A percentile compares a stretch with the other conserved stretches of the same genome.
phyloP scores from a whole-genome alignment of 2,329 filamentous ascomycete species.

The Magnaporthiopsis poae region DNA sequence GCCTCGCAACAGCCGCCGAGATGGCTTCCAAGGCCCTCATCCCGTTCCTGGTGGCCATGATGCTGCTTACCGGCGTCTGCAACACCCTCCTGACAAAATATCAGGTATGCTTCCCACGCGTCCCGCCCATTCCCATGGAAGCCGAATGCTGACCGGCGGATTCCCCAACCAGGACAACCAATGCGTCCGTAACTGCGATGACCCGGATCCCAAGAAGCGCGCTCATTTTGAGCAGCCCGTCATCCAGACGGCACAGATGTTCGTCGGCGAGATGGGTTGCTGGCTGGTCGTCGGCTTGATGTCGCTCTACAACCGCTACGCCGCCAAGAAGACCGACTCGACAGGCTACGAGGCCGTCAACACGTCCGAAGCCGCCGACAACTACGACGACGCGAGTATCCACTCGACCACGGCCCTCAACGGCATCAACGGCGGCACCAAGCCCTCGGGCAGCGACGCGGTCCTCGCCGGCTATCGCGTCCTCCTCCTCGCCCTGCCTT shows the following conservation, averaged over 20 bases:
- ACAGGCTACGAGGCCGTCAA: slow-evolving; percentile 59
- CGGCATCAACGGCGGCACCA: slow-evolving; percentile 36
- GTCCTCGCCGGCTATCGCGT: slow-evolving; percentile 63
- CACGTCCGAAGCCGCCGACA: slow-evolving; percentile 34
- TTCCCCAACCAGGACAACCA: slow-evolving; percentile 65
- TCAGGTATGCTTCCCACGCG: slow-evolving; percentile 49
- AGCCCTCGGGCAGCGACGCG: slow-evolving; percentile 34
- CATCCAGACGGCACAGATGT: slow-evolving; percentile 95
- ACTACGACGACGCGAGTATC: slow-evolving; percentile 34
- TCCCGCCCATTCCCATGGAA: background rate
- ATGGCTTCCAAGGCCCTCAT: slow-evolving; percentile 68
- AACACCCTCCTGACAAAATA: slow-evolving; percentile 97
- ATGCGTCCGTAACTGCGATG: slow-evolving; percentile 84
- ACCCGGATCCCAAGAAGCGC: slow-evolving; percentile 54
- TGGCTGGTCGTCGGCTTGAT: slow-evolving; percentile 78
- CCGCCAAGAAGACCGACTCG: slow-evolving; percentile 29
- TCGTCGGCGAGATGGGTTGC: slow-evolving; percentile 88
- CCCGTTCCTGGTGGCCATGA: slow-evolving; percentile 84
- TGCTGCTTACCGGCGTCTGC: slow-evolving; percentile 90
- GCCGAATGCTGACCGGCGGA: background rate
- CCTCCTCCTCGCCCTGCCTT: slow-evolving; percentile 68
- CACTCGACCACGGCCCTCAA: slow-evolving; percentile 33
- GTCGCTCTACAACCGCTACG: slow-evolving; percentile 53
- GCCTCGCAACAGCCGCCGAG: slow-evolving; percentile 11
- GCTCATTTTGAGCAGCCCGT: slow-evolving; percentile 86